A percentile compares a stretch with the other conserved stretches of the same genome.
phyloP scores from a whole-genome alignment of 2,329 filamentous ascomycete genomes.

The Trematosphaeria pertusa region DNA sequence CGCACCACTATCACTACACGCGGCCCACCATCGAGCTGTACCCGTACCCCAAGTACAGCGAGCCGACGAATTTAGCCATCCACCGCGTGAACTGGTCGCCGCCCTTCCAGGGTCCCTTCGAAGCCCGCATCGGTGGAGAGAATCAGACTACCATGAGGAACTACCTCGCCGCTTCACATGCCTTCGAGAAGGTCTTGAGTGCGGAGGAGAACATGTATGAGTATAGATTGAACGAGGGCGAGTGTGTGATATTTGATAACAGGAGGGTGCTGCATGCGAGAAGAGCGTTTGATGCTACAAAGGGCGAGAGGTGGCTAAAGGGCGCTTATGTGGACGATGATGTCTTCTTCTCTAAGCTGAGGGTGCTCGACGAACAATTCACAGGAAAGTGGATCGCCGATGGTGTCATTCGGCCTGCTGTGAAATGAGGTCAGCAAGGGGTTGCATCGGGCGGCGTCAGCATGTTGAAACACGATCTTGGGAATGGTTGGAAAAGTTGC shows the following conservation, averaged over 20 bases:
- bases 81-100: slow-evolving; percentile 73
- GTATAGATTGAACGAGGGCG: slow-evolving; percentile 76
- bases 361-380: slow-evolving; percentile 50
- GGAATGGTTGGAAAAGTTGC: no score
- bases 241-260: slow-evolving; percentile 95
- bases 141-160: slow-evolving; percentile 34
- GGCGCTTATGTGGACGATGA: slow-evolving; percentile 82
- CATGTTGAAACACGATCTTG: no score
- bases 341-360: slow-evolving; percentile 60
- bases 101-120: slow-evolving; percentile 73
- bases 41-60: slow-evolving; percentile 30
- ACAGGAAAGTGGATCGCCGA: slow-evolving; percentile 43
- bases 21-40: slow-evolving; percentile 63
- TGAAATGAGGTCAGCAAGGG: no score
- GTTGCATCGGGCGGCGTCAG: no score
- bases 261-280: slow-evolving; percentile 83
- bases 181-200: slow-evolving; percentile 68
- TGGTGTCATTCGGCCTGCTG: slow-evolving; percentile 35
- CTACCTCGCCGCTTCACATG: slow-evolving; percentile 52
- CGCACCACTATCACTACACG: slow-evolving; percentile 65
- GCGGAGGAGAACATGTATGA: slow-evolving; percentile 67
- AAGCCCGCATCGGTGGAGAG: slow-evolving; percentile 41
- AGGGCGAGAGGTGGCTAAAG: slow-evolving; percentile 79
- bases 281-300: slow-evolving; percentile 71
- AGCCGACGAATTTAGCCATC: slow-evolving; percentile 44